Conservation (phyloP, 495 filamentous ascomycete genomes). For the Trypethelium eluteriae region DNA sequence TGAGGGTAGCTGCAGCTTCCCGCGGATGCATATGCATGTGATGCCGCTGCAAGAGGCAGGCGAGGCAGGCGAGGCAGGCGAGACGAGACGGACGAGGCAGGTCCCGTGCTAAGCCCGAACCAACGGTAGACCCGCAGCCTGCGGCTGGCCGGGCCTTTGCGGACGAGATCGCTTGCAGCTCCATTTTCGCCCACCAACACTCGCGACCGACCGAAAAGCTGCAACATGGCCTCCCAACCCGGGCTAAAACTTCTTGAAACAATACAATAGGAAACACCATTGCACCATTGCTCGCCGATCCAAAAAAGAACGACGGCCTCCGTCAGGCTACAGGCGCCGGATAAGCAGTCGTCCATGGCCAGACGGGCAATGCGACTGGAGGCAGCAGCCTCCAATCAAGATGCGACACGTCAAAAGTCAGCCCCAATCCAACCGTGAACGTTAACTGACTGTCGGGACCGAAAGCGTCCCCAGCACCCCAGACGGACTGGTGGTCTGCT, state of each 20-base stretch:
- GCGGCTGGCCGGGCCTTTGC: slow-evolving; percentile 10
- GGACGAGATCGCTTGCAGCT: slow-evolving; percentile 8
- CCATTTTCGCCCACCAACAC: neutral
- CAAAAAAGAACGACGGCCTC: neutral
- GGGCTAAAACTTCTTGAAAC: neutral
- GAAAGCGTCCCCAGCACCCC: neutral
- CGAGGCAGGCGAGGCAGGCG: neutral
- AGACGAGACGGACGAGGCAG: neutral
- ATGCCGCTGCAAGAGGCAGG: slow-evolving; percentile 14
- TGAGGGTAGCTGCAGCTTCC: slow-evolving; percentile 25
- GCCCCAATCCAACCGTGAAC: slow-evolving; percentile 9
- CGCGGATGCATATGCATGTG: slow-evolving; percentile 30
- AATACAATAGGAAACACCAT: neutral
- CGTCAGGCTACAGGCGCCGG: neutral
- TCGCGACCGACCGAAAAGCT: neutral
- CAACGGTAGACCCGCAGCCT: slow-evolving; percentile 10
- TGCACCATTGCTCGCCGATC: neutral
- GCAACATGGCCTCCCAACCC: neutral
- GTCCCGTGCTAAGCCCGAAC: slow-evolving; percentile 7
- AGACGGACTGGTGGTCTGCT: neutral
- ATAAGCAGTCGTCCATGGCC: neutral
- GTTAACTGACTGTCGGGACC: too few species aligned
- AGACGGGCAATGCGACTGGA: neutral
- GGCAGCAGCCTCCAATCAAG: neutral
- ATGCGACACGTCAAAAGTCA: slow-evolving; percentile 1